Base-by-base conservation (phyloP, 2,329 filamentous ascomycete genomes). In the Calycina marina region DNA sequence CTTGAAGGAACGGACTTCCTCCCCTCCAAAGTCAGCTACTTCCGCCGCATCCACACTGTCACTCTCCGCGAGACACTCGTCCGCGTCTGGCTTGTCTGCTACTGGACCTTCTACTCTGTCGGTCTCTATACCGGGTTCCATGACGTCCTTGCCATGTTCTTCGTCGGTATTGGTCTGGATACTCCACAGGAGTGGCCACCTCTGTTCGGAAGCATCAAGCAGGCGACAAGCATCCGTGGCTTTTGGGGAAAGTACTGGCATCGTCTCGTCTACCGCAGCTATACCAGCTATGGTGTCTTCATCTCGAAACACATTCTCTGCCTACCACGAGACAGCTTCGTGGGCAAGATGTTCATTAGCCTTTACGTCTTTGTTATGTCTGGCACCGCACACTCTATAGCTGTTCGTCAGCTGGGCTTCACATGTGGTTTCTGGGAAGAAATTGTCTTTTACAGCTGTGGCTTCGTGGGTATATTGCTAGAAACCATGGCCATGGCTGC, bases 211-310 rank as follows among this genome's bases (percentile, higher is more conserved):
- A 17, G 14, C 15, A 32, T 38, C 13, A 22, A 14, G 12, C 28
- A 35, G 10, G 36, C 33, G 3, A 36, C 31, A 9, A 31, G 31
- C 10, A 22, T 38, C n/a, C 28, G 36, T 14, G 14, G 25, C 17
- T 34, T 36, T 13, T 38, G 36, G 36, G 32, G 28, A 3, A 29
- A 30, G 12, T 35, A 32, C 28, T 38, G 36, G 36, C 36, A 38
- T 16, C 18, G 20, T 1, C 33, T 38, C 4, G 18, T 32, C 6
- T 37, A 37, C 20, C 25, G 34, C 4, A 13, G 15, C n/a, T 37
- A 32, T 15, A 29, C 26, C 6, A 16, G 28, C 9, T 29, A 25
- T 11, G 34, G 27, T 9, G 14, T 18, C 16, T 25, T 17, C 4
- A 32, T 37, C 6, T 28, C 29, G n/a, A 22, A 24, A 12, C 11